Evolutionary conservation across 805 yeast genomes (phyloP).

Genomic region (Kurtzmaniella fragi): DNA sequence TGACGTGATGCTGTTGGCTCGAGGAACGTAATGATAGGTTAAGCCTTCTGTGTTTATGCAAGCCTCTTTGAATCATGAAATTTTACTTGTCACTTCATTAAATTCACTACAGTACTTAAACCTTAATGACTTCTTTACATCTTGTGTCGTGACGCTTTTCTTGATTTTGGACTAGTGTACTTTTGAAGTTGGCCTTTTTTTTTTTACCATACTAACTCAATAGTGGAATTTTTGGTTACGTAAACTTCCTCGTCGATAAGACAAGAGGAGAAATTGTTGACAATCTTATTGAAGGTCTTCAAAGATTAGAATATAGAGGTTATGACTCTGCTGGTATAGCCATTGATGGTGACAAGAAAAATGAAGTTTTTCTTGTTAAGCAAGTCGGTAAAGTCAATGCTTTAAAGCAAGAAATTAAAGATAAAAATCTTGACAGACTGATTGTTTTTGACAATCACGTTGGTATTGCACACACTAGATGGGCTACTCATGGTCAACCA

Average conservation of each 20-base stretch:
- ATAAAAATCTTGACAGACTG: constrained; percentile 48
- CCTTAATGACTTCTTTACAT: no score
- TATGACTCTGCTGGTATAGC: constrained; percentile 98
- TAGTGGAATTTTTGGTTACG: constrained; percentile 97
- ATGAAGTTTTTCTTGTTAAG: constrained; percentile 68
- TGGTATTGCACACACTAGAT: constrained; percentile 98
- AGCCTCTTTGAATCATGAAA: no score
- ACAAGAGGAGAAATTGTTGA: constrained; percentile 89
- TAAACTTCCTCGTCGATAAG: constrained; percentile 88
- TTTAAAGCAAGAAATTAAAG: constrained; percentile 60
- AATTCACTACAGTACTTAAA: no score
- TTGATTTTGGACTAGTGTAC: no score
- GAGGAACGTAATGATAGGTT: no score
- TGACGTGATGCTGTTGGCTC: no score
- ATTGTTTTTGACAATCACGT: constrained; percentile 77
- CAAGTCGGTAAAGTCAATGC: constrained; percentile 89
- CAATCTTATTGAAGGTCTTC: constrained; percentile 80
- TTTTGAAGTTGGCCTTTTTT: no score
- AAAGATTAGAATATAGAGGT: constrained; percentile 92
- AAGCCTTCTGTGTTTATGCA: no score
- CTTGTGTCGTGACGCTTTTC: no score
- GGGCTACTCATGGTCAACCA: constrained; percentile 99
- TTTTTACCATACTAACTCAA: constrained; percentile 11
- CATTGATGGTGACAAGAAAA: constrained; percentile 79
- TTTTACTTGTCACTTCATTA: no score